These are phyloP conservation scores for Plantago elongata DNA, from an alignment of 257 asterid species.

Conservation along the genomic window DNA sequence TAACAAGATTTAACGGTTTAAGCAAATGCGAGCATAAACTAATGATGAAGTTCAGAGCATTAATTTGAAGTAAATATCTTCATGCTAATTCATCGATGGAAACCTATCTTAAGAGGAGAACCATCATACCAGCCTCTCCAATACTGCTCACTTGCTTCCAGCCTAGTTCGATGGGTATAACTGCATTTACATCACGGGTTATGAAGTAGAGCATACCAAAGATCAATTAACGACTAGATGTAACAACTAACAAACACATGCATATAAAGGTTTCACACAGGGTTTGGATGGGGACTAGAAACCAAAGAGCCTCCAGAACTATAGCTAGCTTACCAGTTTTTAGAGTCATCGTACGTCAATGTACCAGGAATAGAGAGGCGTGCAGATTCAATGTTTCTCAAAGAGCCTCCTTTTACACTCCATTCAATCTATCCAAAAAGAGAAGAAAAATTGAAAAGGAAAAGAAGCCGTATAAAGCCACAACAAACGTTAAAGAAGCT, in stretches of 20 bases:
- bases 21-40: neutral
- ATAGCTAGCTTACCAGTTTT: constrained; percentile 56
- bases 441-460: too few relatives aligned
- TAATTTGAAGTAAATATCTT: neutral
- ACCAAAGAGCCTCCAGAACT: constrained; percentile 12
- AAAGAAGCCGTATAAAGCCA: neutral
- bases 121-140: constrained; percentile 89
- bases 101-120: constrained; percentile 9
- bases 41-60: neutral
- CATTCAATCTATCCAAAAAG: constrained; percentile 68
- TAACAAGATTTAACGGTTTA: constrained; percentile 1
- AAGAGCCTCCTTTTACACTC: constrained; percentile 87
- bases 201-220: constrained; percentile 15
- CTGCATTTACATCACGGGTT: constrained; percentile 39
- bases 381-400: constrained; percentile 90
- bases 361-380: constrained; percentile 90
- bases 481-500: neutral
- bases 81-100: neutral
- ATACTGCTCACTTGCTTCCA: constrained; percentile 85
- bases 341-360: constrained; percentile 66
- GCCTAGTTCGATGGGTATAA: constrained; percentile 77
- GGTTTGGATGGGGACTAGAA: constrained; percentile 12
- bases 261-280: constrained; percentile 13
- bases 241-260: neutral
- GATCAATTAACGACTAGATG: neutral